Evolutionary conservation across 345 rosid species (phyloP).

Genomic region (Populus davidiana): DNA sequence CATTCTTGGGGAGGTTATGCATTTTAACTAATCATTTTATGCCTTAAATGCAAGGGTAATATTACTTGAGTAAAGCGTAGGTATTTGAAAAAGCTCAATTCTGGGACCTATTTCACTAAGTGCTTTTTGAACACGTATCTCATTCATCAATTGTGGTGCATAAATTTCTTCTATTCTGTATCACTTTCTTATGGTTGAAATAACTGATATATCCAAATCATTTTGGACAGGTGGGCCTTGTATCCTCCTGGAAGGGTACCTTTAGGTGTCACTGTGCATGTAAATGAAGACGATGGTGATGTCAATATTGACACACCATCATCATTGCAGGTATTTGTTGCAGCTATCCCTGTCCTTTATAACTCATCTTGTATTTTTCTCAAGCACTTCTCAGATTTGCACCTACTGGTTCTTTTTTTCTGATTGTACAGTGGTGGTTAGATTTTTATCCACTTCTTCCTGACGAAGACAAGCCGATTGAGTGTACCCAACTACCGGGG

Average conservation of each 20-base stretch:
- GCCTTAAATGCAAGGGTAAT: too few relatives aligned
- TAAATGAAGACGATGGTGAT: slow-evolving; percentile 93
- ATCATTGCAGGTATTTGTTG: slow-evolving; percentile 71
- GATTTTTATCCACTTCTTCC: slow-evolving; percentile 93
- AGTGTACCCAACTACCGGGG: slow-evolving; percentile 83
- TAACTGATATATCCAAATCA: slow-evolving; percentile 9
- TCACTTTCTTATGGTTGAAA: too few relatives aligned
- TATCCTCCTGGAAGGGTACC: slow-evolving; percentile 99
- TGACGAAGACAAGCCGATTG: slow-evolving; percentile 87
- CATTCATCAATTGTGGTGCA: too few relatives aligned
- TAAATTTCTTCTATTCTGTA: too few relatives aligned
- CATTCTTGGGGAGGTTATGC: too few relatives aligned
- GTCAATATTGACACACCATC: slow-evolving; percentile 83
- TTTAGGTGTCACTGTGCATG: slow-evolving; percentile 91
- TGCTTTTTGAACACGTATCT: too few relatives aligned
- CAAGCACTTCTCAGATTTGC: slow-evolving; percentile 2
- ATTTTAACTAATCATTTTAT: too few relatives aligned
- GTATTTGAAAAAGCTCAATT: too few relatives aligned
- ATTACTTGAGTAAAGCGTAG: too few relatives aligned
- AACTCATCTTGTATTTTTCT: slow-evolving; percentile 14
- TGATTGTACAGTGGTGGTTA: slow-evolving; percentile 79
- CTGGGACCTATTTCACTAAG: too few relatives aligned
- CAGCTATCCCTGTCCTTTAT: slow-evolving; percentile 9
- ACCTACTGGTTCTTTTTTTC: slow-evolving; percentile 1
- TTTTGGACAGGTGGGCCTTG: slow-evolving; percentile 80